Evolutionary conservation across 306 rosid genomes (phyloP).

Genomic region (Vigna reflexopilosa): DNA sequence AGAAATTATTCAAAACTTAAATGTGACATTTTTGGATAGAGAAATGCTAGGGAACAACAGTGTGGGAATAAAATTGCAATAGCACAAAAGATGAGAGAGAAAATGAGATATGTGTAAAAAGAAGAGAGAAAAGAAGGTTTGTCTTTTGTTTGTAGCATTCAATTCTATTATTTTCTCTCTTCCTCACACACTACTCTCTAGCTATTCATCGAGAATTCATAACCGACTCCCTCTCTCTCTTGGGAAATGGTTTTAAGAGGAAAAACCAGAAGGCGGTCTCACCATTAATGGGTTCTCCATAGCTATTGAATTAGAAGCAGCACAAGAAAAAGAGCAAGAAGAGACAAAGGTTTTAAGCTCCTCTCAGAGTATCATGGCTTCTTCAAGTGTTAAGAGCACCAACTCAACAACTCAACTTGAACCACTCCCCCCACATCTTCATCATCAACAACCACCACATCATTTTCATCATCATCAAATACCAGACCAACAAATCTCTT

Average conservation of each 20-base stretch:
- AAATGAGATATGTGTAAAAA: slow-evolving; percentile 8
- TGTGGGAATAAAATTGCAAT: slow-evolving; percentile 41
- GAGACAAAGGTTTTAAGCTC: slow-evolving; percentile 42
- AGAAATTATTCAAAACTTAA: too few relatives aligned
- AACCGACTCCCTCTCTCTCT: slow-evolving; percentile 53
- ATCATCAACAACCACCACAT: slow-evolving; percentile 31
- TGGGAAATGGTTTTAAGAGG: slow-evolving; percentile 46
- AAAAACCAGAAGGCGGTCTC: slow-evolving; percentile 51
- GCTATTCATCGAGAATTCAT: slow-evolving; percentile 40
- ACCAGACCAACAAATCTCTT: slow-evolving; percentile 63
- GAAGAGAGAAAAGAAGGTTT: slow-evolving; percentile 33
- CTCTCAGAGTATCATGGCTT: slow-evolving; percentile 63
- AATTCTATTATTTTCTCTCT: slow-evolving; percentile 47
- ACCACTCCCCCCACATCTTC: slow-evolving; percentile 49
- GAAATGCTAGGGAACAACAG: slow-evolving; percentile 38
- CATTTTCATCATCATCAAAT: slow-evolving; percentile 43
- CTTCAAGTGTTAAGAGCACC: slow-evolving; percentile 63
- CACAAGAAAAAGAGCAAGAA: slow-evolving; percentile 37
- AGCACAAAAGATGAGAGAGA: slow-evolving; percentile 36
- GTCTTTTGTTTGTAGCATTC: slow-evolving; percentile 60
- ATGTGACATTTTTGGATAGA: not conserved
- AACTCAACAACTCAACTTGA: slow-evolving; percentile 52
- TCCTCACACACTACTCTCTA: slow-evolving; percentile 21
- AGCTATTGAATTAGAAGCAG: slow-evolving; percentile 31
- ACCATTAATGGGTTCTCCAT: slow-evolving; percentile 60